Evolutionary conservation across 139 green algal genomes (phyloP), one percentile per base, ranked within the genome.

Genomic region (Mesotaenium endlicherianum): DNA sequence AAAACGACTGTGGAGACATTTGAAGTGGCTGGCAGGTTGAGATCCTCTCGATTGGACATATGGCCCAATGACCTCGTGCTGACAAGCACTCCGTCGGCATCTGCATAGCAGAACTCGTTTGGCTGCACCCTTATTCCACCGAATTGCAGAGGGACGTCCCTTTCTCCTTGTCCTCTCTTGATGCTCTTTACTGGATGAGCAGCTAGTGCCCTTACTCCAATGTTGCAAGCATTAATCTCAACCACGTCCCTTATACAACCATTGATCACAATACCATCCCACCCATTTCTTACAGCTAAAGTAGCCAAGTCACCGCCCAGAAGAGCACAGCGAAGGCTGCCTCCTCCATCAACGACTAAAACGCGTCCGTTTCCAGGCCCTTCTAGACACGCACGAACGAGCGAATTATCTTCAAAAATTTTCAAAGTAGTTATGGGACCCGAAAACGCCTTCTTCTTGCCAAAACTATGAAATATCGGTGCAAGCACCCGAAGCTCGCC

Each of bases 201-300:
- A 30, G 34, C 80, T 30, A 86, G 71, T 2, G 75, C 80, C 31
- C 80, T n/a, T 36, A 86, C 80, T 30, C 75, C 80, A 31, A 86
- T 34, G 16, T 85, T 47, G 71, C 80, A 86, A n/a, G 20, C 74
- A 3, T 77, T n/a, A 72, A 98, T 96, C 90, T 97, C 94, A 14
- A 91, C 93, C 2, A 90, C 93, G 90, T 99, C 95, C 34, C 95
- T 86, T 55, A 98, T 94, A 92, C 94, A 98, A 55, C 95, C 95
- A 82, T 97, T 91, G 59, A 98, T 91, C 77, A 98, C 93, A 84
- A 98, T 94, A 60, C 95, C 87, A 8, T 31, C 43, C 95, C 95
- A 98, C 31, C 95, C 94, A 75, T 98, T 98, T 58, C 93, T 94
- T 1, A 38, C 82, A 8, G 77, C 87, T 2, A 71, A 38, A 16